A percentile compares a stretch with the other conserved stretches of the same genome.
These are phyloP conservation scores for Hippophae rhamnoides DNA, from an alignment of 306 rosid species.

Conservation along the genomic window DNA sequence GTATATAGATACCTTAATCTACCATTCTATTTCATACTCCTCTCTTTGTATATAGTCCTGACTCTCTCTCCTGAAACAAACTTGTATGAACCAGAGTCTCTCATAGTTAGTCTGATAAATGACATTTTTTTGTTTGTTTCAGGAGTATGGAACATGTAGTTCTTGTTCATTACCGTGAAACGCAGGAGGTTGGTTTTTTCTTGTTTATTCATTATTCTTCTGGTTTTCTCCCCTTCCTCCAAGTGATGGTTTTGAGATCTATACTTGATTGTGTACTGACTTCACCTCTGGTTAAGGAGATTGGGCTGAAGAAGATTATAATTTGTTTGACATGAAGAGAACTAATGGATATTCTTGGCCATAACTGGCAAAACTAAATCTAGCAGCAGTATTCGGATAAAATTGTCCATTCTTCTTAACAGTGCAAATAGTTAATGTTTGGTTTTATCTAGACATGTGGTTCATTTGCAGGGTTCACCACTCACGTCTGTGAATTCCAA, in stretches of 20 bases:
- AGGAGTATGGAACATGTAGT: constrained; percentile 93
- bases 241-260: background rate
- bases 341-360: background rate
- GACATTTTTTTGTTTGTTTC: constrained; percentile 32
- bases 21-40: background rate
- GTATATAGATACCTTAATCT: constrained; percentile 15
- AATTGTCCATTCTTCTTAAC: constrained; percentile 7
- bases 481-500: constrained; percentile 56
- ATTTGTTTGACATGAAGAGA: background rate
- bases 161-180: constrained; percentile 98
- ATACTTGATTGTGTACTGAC: background rate
- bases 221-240: constrained; percentile 3
- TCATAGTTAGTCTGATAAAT: constrained; percentile 5
- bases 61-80: background rate
- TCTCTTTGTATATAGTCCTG: background rate
- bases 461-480: constrained; percentile 69
- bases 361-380: constrained; percentile 5
- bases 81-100: constrained; percentile 2
- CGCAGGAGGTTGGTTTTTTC: constrained; percentile 57
- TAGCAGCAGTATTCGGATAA: background rate
- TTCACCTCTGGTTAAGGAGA: background rate
- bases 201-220: background rate
- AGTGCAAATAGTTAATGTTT: constrained; percentile 13
- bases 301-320: background rate
- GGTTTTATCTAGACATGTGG: constrained; percentile 22